phyloP scores from a whole-genome alignment of 108 stramenopile genomes.

The Cylindrotheca closterium region DNA sequence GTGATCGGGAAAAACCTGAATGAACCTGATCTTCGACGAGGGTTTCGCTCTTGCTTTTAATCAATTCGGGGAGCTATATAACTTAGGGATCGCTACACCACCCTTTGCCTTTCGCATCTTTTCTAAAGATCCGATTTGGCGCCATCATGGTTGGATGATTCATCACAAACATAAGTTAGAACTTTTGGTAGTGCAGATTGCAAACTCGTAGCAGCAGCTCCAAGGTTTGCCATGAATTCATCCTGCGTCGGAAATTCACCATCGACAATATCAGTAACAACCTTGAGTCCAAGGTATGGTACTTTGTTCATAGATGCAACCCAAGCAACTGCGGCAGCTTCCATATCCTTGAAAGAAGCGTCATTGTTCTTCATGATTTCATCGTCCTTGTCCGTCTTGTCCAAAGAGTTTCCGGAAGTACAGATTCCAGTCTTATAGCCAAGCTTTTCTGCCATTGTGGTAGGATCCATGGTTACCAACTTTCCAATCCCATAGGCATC shows the following conservation, averaged over 20 bases:
- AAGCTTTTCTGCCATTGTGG: conserved; percentile 34
- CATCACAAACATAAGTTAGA: conserved; percentile 78
- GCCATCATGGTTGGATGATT: conserved; percentile 23
- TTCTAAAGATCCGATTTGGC: background rate
- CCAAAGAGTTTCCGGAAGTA: conserved; percentile 92
- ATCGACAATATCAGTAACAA: conserved; percentile 96
- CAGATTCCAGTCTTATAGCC: conserved; percentile 86
- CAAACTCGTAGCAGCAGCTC: conserved; percentile 82
- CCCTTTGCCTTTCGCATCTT: no score
- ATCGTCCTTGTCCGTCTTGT: conserved; percentile 79
- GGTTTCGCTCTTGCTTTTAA: conserved; percentile 73
- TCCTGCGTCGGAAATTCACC: conserved; percentile 87
- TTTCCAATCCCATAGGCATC: conserved; percentile 81
- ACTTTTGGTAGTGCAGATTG: conserved; percentile 89
- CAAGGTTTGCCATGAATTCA: conserved; percentile 94
- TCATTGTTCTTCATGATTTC: conserved; percentile 78
- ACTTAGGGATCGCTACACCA: background rate
- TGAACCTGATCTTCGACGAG: conserved; percentile 34
- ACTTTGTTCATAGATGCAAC: conserved; percentile 64
- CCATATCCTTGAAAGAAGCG: conserved; percentile 97
- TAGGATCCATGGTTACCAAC: conserved; percentile 45
- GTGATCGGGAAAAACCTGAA: conserved; percentile 85
- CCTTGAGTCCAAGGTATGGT: conserved; percentile 94
- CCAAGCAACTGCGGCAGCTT: conserved; percentile 95
- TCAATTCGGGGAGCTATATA: background rate